Evolutionary conservation across 805 yeast species (phyloP), one percentile per base, ranked within the genome.

Genomic region (Yamadazyma insecticola): DNA sequence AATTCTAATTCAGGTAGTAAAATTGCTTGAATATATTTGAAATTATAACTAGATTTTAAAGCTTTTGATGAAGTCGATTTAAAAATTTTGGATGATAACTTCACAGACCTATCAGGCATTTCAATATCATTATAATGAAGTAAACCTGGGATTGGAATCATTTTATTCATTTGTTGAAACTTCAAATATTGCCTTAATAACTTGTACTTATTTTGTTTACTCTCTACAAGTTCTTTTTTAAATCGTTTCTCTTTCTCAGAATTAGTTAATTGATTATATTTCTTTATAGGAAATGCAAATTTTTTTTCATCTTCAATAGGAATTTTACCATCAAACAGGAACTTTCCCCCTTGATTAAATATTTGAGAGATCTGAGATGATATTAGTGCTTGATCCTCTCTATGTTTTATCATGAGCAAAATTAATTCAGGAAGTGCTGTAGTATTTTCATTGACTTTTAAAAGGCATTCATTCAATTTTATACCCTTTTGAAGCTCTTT

Each of bases 1-100:
- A 49, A 51, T 39, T 55, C 67, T 13, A 65, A 24, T 13, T 50
- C 51, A 0, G 67, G 66, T 30, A 51, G 52, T 17, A 62, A 18
- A 2, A 65, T 46, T 2, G 57, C 37, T 5, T 58, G 53, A 4
- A 65, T 41, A 27, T 57, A 51, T 20, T 49, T 54, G 39, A 37
- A 23, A 36, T 63, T 67, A 42, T 63, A 63, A 1, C 57, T 60
- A 3, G 34, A 30, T n/a, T 39, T 34, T 16, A 57, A 29, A 2
- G 48, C 44, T n/a, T 29, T 31, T 9, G n/a, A 10, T 4, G 42
- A 30, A 2, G 43, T 38, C 6, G 45, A 41, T 13, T 32, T 23
- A 23, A 23, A 30, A 7, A 38, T 36, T 23, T 41, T 41, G 11
- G 20, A 11, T 1, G 27, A 13, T 2, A 28, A 6, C 15, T 32